Evolutionary conservation across 192 early-diverging fungal species (phyloP).

Genomic region (Backusella circina): DNA sequence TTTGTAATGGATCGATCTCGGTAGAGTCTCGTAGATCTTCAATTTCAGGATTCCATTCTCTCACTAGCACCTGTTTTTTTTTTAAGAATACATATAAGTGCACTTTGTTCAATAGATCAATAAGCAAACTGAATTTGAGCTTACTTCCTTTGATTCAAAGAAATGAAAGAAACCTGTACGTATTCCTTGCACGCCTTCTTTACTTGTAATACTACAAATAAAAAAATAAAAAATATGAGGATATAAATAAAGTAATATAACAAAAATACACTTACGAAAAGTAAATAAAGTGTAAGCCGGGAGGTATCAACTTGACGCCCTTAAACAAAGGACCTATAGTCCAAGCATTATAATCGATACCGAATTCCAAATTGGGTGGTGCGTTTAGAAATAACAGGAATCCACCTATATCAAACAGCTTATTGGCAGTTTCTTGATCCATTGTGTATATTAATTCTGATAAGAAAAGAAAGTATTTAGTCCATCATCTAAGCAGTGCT

Average conservation of each 20-base stretch:
- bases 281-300: slow-evolving; percentile 91
- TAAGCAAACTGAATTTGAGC: background rate
- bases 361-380: slow-evolving; percentile 79
- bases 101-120: background rate
- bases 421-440: slow-evolving; percentile 80
- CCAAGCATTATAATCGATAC: slow-evolving; percentile 90
- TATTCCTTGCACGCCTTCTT: slow-evolving; percentile 47
- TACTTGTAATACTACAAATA: slow-evolving; percentile 33
- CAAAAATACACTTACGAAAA: slow-evolving; percentile 58
- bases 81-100: background rate
- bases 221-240: background rate
- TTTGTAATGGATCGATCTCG: slow-evolving; percentile 57
- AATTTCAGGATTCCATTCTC: slow-evolving; percentile 69
- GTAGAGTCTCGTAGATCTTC: slow-evolving; percentile 64
- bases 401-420: slow-evolving; percentile 73
- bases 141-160: slow-evolving; percentile 63
- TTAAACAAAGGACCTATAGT: slow-evolving; percentile 85
- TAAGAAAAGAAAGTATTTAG: background rate
- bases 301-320: slow-evolving; percentile 91
- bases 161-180: slow-evolving; percentile 76
- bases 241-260: background rate
- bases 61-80: slow-evolving; percentile 64
- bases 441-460: slow-evolving; percentile 36
- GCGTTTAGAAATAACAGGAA: slow-evolving; percentile 80
- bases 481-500: background rate